A percentile compares a stretch with the other conserved stretches of the same genome.
phyloP scores from a whole-genome alignment of 2,329 filamentous ascomycete genomes.

The Pyrenochaeta sp. region DNA sequence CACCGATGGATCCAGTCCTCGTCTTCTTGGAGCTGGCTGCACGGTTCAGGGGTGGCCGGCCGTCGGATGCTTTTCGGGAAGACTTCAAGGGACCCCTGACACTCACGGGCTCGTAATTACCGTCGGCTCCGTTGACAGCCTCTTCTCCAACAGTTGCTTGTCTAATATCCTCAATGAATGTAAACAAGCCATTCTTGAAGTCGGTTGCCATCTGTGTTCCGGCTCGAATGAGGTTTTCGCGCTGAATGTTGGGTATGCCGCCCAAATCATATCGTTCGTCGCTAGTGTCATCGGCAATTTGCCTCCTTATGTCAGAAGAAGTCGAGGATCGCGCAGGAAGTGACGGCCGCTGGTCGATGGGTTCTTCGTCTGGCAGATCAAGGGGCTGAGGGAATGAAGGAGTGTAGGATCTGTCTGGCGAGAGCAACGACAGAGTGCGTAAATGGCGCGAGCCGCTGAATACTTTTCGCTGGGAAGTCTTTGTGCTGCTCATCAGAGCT shows the following conservation, averaged over 20 bases:
- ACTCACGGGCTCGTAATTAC: conserved; percentile 46
- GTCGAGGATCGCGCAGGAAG: conserved; percentile 35
- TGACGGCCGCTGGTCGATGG: conserved; percentile 19
- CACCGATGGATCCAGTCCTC: conserved; percentile 47
- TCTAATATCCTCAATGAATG: conserved; percentile 92
- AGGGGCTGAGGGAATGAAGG: conserved; percentile 50
- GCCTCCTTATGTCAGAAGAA: conserved; percentile 42
- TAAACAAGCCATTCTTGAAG: conserved; percentile 88
- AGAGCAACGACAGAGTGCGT: conserved; percentile 81
- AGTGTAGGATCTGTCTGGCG: conserved; percentile 60
- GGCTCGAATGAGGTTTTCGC: conserved; percentile 49
- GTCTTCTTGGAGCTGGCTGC: conserved; percentile 45
- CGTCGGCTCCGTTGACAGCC: conserved; percentile 61
- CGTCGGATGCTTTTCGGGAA: conserved; percentile 38
- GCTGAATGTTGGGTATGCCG: conserved; percentile 43
- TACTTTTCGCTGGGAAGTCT: conserved; percentile 60
- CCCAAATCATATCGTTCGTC: conserved; percentile 44
- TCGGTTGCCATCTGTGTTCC: conserved; percentile 86
- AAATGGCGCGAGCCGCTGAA: conserved; percentile 71
- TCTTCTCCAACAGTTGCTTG: conserved; percentile 97
- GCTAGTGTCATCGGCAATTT: conserved; percentile 31
- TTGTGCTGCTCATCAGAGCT: conserved; percentile 65
- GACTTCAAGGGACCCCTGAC: conserved; percentile 34
- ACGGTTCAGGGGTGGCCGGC: conserved; percentile 40
- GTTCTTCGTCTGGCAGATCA: conserved; percentile 44